A percentile compares a stretch with the other conserved stretches of the same genome.
Conservation (phyloP, 257 asterid genomes). For the Nyctanthes arbortristis region DNA sequence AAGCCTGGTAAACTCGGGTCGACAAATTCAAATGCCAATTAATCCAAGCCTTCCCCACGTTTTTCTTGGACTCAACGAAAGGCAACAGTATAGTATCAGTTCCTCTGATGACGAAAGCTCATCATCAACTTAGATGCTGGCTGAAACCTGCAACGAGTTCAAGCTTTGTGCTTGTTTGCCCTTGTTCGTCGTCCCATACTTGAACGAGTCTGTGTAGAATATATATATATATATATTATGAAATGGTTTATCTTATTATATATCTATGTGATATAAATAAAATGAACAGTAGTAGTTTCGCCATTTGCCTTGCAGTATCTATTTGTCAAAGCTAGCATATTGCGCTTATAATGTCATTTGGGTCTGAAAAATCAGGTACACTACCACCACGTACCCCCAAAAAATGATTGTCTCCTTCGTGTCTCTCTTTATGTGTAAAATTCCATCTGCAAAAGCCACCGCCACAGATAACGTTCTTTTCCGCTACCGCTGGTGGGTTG, state of each 20-base stretch:
- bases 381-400: too few species aligned
- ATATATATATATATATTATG: too few species aligned
- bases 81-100: constrained; percentile 30
- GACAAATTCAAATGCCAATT: constrained; percentile 31
- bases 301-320: too few species aligned
- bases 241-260: background rate
- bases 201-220: background rate
- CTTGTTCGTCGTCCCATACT: background rate
- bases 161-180: background rate
- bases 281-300: background rate
- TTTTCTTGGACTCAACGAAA: constrained; percentile 43
- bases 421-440: too few species aligned
- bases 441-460: too few species aligned
- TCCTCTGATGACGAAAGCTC: constrained; percentile 56
- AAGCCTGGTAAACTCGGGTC: constrained; percentile 51
- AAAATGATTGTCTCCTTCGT: too few species aligned
- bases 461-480: too few species aligned
- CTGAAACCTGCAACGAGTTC: background rate
- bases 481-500: too few species aligned
- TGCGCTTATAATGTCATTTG: too few species aligned
- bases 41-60: constrained; percentile 40
- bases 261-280: background rate
- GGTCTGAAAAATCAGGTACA: too few species aligned
- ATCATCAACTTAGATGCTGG: constrained; percentile 31
- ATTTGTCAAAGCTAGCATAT: too few species aligned